Evolutionary conservation across 176 grass and related monocot genomes (phyloP).

Genomic region (Urochloa ruziziensis): DNA sequence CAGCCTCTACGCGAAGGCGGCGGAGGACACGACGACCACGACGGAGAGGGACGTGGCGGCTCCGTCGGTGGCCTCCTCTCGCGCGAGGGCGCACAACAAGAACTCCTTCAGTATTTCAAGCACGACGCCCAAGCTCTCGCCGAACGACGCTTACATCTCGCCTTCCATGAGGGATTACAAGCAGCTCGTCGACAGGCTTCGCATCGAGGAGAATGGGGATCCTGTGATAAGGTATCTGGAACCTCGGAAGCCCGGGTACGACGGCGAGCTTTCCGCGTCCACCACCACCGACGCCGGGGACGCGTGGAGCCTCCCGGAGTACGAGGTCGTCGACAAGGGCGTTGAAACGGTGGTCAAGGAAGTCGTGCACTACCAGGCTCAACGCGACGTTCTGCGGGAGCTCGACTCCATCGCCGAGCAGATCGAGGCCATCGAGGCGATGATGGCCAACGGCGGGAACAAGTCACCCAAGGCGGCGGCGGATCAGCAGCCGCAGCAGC

Average conservation of each 20-base stretch:
- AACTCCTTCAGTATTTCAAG: conserved; percentile 56
- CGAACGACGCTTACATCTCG: conserved; percentile 42
- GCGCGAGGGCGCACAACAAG: conserved; percentile 55
- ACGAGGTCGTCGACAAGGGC: conserved; percentile 78
- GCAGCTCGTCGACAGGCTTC: conserved; percentile 35
- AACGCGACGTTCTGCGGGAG: conserved; percentile 55
- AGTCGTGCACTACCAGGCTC: conserved; percentile 61
- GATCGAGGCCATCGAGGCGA: conserved; percentile 67
- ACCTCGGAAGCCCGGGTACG: conserved; percentile 24
- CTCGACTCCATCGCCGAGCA: conserved; percentile 75
- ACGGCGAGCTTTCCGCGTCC: not conserved
- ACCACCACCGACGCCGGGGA: conserved; percentile 3
- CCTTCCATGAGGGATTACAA: conserved; percentile 50
- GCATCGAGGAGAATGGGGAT: conserved; percentile 25
- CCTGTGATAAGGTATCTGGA: not conserved
- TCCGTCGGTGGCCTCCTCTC: not conserved
- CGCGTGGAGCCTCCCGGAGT: conserved; percentile 53
- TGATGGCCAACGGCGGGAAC: conserved; percentile 36
- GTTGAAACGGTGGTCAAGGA: conserved; percentile 80
- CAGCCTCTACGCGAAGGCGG: conserved; percentile 49
- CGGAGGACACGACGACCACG: not conserved
- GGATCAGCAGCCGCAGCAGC: conserved; percentile 28
- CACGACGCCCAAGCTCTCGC: conserved; percentile 12
- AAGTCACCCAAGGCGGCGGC: conserved; percentile 24
- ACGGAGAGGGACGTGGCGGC: conserved; percentile 20